Evolutionary conservation across 2,329 filamentous ascomycete species (phyloP).

Genomic region (Graphium sp.): DNA sequence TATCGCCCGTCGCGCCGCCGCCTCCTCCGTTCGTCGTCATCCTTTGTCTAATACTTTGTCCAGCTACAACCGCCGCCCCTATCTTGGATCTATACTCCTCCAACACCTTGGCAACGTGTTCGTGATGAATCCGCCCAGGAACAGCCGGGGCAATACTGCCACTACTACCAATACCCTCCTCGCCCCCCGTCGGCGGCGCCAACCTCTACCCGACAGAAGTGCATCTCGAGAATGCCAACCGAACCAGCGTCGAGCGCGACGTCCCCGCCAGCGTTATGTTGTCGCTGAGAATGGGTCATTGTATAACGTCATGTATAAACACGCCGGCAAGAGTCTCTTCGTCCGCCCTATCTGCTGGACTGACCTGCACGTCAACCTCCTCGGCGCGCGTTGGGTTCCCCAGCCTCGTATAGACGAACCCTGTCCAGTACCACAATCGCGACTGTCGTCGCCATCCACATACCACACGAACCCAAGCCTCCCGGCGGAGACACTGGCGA

Average conservation of each 20-base stretch:
- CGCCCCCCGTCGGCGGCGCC: too few relatives aligned
- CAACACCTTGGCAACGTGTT: too few relatives aligned
- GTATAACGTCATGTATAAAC: conserved; percentile 30
- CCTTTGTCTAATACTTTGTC: too few relatives aligned
- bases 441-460: conserved; percentile 16
- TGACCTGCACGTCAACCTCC: conserved; percentile 27
- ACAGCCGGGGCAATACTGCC: too few relatives aligned
- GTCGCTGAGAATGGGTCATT: conserved; percentile 22
- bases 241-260: conserved; percentile 12
- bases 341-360: conserved; percentile 38
- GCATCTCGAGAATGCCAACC: conserved; percentile 9
- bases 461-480: conserved; percentile 20
- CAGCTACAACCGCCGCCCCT: too few relatives aligned
- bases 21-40: too few relatives aligned
- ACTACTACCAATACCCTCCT: too few relatives aligned
- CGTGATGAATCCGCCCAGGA: too few relatives aligned
- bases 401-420: conserved; percentile 23
- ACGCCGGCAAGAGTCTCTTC: conserved; percentile 29
- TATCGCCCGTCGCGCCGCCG: too few relatives aligned
- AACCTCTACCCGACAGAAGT: too few relatives aligned
- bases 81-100: too few relatives aligned
- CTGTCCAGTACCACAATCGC: conserved; percentile 15
- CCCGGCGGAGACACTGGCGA: conserved; percentile 22
- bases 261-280: background rate
- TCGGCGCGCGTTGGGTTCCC: conserved; percentile 27